These are phyloP conservation scores for Cladosporium sp. DNA, from an alignment of 2,329 filamentous ascomycete species.

Conservation along the genomic window DNA sequence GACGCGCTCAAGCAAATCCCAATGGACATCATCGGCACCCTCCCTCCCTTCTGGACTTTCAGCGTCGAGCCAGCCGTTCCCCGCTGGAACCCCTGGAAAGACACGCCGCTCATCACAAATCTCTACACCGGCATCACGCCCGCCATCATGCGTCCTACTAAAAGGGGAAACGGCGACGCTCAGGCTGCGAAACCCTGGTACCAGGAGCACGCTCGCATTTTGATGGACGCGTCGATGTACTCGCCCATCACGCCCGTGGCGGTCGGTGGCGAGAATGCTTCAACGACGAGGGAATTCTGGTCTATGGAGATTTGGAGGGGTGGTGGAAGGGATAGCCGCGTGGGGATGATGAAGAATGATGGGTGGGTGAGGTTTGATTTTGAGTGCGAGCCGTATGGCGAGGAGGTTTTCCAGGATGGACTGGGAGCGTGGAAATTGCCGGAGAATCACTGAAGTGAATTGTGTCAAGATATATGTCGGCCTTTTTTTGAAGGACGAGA, in stretches of 20 bases:
- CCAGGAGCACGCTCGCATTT: constrained; percentile 14
- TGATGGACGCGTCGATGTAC: constrained; percentile 16
- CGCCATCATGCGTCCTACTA: constrained; percentile 14
- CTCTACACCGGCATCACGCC: constrained; percentile 15
- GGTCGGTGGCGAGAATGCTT: constrained; percentile 36
- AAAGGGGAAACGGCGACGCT: background rate
- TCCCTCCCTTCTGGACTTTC: constrained; percentile 18
- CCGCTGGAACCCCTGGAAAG: constrained; percentile 13
- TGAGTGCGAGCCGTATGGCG: background rate
- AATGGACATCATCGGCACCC: constrained; percentile 2
- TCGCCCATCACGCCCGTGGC: constrained; percentile 24
- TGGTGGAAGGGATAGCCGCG: constrained; percentile 38
- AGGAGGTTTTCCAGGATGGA: constrained; percentile 5
- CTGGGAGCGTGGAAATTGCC: constrained; percentile 33
- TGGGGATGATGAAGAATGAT: background rate
- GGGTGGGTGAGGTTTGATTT: constrained; percentile 8
- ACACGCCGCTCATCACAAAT: constrained; percentile 16
- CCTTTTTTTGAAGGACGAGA: background rate
- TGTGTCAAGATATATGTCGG: background rate
- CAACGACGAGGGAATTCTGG: constrained; percentile 34
- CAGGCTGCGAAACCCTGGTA: constrained; percentile 1
- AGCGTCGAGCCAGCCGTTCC: constrained; percentile 11
- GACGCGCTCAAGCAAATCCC: background rate
- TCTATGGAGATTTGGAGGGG: constrained; percentile 44
- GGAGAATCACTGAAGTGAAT: constrained; percentile 18